phyloP scores from a whole-genome alignment of 306 rosid species.

The Gastrolobium bilobum region DNA sequence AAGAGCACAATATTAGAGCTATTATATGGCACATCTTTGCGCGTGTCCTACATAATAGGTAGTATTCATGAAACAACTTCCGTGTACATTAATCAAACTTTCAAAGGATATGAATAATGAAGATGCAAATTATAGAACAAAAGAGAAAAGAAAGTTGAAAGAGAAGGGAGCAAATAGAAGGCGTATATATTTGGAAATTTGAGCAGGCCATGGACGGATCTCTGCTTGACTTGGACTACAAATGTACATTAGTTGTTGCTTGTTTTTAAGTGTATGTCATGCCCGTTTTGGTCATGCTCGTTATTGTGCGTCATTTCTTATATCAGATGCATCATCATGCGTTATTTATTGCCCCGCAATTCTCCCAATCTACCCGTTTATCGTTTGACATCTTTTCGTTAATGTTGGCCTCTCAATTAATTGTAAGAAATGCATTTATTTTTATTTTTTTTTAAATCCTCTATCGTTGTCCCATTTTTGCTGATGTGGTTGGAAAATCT shows the following conservation, averaged over 20 bases:
- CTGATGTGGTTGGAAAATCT: neutral
- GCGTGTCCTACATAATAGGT: neutral
- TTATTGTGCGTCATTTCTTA: constrained; percentile 29
- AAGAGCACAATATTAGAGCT: neutral
- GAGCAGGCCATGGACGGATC: constrained; percentile 52
- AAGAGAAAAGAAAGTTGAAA: constrained; percentile 13
- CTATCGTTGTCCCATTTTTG: neutral
- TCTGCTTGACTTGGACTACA: constrained; percentile 43
- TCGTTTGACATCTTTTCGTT: constrained; percentile 13
- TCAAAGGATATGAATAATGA: neutral
- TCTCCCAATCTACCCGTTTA: neutral
- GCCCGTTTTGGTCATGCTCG: neutral
- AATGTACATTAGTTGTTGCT: neutral
- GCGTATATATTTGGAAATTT: neutral
- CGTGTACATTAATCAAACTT: neutral
- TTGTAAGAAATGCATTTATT: neutral
- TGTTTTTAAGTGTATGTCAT: constrained; percentile 33
- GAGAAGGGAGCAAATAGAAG: constrained; percentile 17
- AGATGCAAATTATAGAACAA: neutral
- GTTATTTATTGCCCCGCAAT: neutral
- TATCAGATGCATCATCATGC: neutral
- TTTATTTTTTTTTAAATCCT: neutral
- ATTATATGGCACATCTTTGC: neutral
- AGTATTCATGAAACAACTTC: neutral
- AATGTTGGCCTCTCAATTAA: neutral